Base-by-base conservation (phyloP, 805 yeast genomes). In the Yarrowia sp. region DNA sequence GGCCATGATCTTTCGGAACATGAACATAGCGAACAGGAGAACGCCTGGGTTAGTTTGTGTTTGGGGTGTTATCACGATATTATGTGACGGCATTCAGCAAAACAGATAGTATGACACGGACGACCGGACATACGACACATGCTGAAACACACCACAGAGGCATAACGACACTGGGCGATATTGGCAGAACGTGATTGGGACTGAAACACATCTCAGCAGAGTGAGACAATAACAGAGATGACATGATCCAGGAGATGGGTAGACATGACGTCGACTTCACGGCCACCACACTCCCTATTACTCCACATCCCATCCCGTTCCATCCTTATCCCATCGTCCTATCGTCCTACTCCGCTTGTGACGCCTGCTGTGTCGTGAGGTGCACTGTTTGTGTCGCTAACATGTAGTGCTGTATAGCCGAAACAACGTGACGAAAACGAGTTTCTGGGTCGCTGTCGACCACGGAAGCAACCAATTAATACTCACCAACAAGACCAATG, bases 401-500 rank as follows among this genome's bases (percentile, higher is more conserved):
- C 26, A 41, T 41, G 46, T 41, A 22, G 28, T 40, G 44, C 44
- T 41, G 46, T 41, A 41, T 14, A 14, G 46, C 46, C 22, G 26
- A 14, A 33, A 14, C 3, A 33, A 11, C 11, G 36, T n/a, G 36
- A 33, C 36, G 36, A 33, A 7, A 33, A 2, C 16, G 17, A 14
- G 3, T 33, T 33, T 16, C 7, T 33, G 4, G 16, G 7, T 35
- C n/a, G 40, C 43, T 17, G 16, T 9, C 2, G 12, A 17, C 19
- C 5, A 12, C 9, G 5, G 8, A 4, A 10, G 22, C 43, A 4
- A 9, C 5, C 28, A 41, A 46, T 68, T 46, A 32, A 51, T 76
- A 70, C 76, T 54, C 68, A 73, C 76, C 78, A 62, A 76, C 72
- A 52, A 75, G 75, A 66, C 74, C 74, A 64, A 76, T 43, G 67